phyloP scores from a whole-genome alignment of 176 grass and related monocot species.

The Lolium multiflorum region DNA sequence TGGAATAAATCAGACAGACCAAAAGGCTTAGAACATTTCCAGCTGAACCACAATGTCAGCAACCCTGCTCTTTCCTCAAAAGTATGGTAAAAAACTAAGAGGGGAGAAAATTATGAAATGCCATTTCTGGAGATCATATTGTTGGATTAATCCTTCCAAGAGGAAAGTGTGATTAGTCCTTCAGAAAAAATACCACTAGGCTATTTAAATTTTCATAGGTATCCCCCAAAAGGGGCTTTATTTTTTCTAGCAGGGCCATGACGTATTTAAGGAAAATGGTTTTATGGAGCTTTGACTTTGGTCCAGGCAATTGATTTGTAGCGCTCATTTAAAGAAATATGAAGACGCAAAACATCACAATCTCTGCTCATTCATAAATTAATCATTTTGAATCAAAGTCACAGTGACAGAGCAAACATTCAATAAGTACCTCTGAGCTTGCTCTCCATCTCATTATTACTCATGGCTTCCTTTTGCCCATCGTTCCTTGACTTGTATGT shows the following conservation, averaged over 20 bases:
- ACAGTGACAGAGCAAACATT: slow-evolving; percentile 47
- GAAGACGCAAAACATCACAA: slow-evolving; percentile 24
- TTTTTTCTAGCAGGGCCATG: neutral
- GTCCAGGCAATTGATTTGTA: slow-evolving; percentile 29
- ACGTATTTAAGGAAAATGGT: slow-evolving; percentile 5
- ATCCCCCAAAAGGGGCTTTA: neutral
- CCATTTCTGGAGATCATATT: slow-evolving; percentile 2
- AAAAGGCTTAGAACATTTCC: slow-evolving; percentile 17
- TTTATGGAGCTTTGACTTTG: slow-evolving; percentile 14
- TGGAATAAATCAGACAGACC: slow-evolving; percentile 11
- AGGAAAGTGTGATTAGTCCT: neutral
- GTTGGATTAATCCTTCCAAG: slow-evolving; percentile 2
- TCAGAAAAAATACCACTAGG: neutral
- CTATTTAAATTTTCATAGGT: neutral
- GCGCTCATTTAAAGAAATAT: slow-evolving; percentile 1
- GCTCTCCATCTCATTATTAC: slow-evolving; percentile 85
- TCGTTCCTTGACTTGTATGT: slow-evolving; percentile 68
- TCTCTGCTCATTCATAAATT: slow-evolving; percentile 25
- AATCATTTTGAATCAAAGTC: slow-evolving; percentile 42
- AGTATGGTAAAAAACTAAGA: neutral
- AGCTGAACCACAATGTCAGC: neutral
- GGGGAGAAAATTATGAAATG: neutral
- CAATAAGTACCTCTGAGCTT: slow-evolving; percentile 83
- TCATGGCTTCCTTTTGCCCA: slow-evolving; percentile 63
- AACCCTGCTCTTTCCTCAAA: slow-evolving; percentile 33